Evolutionary conservation across 768 basidiomycete species (phyloP), one percentile per base, ranked within the genome.

Genomic region (Trametes villosa): DNA sequence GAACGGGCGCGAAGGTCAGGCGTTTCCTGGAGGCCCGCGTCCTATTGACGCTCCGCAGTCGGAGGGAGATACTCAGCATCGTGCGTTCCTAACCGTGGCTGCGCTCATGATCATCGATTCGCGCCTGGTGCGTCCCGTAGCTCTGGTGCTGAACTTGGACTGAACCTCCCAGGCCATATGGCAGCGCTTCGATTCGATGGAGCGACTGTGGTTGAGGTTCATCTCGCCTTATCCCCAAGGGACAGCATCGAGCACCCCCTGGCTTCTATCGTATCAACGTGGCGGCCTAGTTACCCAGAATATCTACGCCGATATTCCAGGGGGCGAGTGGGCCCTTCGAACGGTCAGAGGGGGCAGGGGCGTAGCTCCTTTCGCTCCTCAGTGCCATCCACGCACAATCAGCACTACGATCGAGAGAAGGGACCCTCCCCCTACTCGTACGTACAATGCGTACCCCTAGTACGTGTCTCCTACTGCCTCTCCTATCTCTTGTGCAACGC

Each of bases 401-500:
- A 26, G 22, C 22, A 15, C 22, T 13, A 26, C 44, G 27, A 48
- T 48, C 27, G n/a, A 48, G 46, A 50, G 56, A 41, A 56, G 44
- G 27, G 11, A 27, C 9, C 29, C 17, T 42, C 12, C 17, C 20
- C 22, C 20, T 31, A 15, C 29, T 15, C n/a, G 47, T 50, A 49
- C 56, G 56, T 57, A 41, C 47, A 49, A 8, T 26, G 29, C 26
- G 40, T 6, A 13, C 38, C 11, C 45, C 47, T 34, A 34, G 33
- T 57, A 49, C 47, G 56, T 57, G 8, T 7, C 27, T 12, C n/a
- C 34, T 29, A 38, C 38, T 50, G n/a, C n/a, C n/a, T n/a, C n/a
- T n/a, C n/a, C n/a, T 22, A 57, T 57, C 56, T n/a, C 29, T 42
- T 20, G 47, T 34, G 27, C 36, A 27, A 22, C 24, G 24, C 42